These are phyloP conservation scores for Paratinospora sagittata DNA, from an alignment of 164 flowering plant genomes.

Conservation along the genomic window DNA sequence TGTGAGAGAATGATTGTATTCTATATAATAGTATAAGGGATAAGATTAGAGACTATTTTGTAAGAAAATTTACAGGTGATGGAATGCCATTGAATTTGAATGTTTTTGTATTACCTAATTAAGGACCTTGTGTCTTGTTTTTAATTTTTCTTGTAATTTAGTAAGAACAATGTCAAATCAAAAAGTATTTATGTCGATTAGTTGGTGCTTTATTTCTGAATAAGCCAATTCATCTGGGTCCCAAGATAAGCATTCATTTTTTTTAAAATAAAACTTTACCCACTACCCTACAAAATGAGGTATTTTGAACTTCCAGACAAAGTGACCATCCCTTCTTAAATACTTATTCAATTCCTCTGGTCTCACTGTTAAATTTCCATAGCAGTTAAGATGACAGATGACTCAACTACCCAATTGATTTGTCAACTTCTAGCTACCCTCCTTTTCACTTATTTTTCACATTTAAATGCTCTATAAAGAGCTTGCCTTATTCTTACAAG, in stretches of 20 bases:
- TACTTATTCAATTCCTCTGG: neutral
- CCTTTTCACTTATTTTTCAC: neutral
- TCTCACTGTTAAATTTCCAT: neutral
- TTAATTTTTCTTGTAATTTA: neutral
- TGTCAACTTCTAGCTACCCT: neutral
- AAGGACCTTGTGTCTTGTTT: neutral
- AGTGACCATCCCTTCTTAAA: neutral
- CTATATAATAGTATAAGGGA: neutral
- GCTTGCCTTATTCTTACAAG: too few relatives aligned
- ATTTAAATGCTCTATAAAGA: too few relatives aligned
- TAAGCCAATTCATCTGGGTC: neutral
- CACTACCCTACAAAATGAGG: neutral
- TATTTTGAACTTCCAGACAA: neutral
- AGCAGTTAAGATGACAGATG: neutral
- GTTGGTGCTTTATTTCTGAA: neutral
- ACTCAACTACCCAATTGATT: neutral
- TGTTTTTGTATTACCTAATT: neutral
- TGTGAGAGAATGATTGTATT: slow-evolving; percentile 12
- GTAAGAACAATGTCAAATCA: neutral
- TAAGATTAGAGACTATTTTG: too few relatives aligned
- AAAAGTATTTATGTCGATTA: neutral
- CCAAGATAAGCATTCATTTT: neutral
- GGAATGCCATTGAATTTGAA: neutral
- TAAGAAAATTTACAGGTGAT: neutral
- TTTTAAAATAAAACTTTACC: neutral